Evolutionary conservation across 164 flowering plant species (phyloP).

Genomic region (Umbilicus rupestris): DNA sequence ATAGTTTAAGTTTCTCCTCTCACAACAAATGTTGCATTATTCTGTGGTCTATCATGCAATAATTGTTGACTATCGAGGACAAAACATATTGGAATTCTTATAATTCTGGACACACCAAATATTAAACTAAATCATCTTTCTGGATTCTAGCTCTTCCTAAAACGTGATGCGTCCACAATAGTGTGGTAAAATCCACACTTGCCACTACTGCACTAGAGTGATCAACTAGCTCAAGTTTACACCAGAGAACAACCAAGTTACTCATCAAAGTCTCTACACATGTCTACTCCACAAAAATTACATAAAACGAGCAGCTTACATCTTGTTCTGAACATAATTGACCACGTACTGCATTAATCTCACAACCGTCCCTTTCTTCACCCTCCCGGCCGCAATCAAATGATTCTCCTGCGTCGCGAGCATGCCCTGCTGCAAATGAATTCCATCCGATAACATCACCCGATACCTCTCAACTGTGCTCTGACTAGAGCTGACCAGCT

Average conservation of each 20-base stretch:
- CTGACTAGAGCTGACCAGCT: conserved; percentile 27
- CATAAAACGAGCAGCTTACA: conserved; percentile 26
- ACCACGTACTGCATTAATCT: conserved; percentile 50
- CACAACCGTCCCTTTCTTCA: conserved; percentile 66
- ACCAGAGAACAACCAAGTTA: neutral
- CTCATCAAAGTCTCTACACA: neutral
- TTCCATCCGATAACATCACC: conserved; percentile 64
- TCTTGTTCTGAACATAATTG: conserved; percentile 48
- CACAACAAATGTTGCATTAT: neutral
- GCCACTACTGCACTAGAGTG: neutral
- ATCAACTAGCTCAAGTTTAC: neutral
- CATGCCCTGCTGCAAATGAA: conserved; percentile 62
- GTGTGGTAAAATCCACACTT: too few species aligned
- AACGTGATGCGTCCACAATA: too few species aligned
- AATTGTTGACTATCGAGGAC: too few species aligned
- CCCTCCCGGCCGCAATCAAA: conserved; percentile 31
- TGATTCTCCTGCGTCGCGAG: conserved; percentile 64
- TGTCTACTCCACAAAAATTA: neutral
- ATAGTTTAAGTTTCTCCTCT: conserved; percentile 31
- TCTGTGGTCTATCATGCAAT: too few species aligned
- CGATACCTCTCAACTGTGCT: conserved; percentile 42
- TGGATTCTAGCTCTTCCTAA: too few species aligned
- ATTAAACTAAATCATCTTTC: too few species aligned
- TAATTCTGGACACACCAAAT: too few species aligned
- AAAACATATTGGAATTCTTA: too few species aligned